Conservation (phyloP, 441 rosid species). For the Melastoma candidum region DNA sequence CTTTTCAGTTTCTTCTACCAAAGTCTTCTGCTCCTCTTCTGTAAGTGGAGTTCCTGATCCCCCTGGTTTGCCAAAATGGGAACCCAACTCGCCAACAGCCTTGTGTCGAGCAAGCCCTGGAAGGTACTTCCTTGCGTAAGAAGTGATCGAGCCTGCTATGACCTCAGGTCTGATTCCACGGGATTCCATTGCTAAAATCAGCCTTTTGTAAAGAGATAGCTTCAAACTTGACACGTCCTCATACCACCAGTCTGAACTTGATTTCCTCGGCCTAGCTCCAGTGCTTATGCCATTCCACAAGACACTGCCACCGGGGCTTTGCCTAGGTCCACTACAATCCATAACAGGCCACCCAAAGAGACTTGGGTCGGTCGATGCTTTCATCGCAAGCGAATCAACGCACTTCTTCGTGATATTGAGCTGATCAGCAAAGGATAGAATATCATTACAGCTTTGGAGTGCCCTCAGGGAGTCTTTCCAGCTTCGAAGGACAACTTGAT, state of each 20-base stretch:
- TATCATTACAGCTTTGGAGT: conserved; percentile 7
- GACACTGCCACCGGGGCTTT: conserved; percentile 6
- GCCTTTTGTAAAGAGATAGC: conserved; percentile 2
- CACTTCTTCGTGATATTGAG: conserved; percentile 6
- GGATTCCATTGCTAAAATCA: conserved; percentile 5
- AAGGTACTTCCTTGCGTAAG: conserved; percentile 3
- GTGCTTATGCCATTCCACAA: conserved; percentile 7
- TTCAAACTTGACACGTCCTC: conserved; percentile 4
- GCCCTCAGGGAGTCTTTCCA: conserved; percentile 8
- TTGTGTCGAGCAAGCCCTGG: conserved; percentile 5
- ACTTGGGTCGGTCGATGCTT: conserved; percentile 4
- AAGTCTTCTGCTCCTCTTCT: conserved; percentile 5
- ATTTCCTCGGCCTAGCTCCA: background rate
- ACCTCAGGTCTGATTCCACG: background rate
- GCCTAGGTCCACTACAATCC: conserved; percentile 4
- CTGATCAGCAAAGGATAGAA: background rate
- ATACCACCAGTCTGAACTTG: conserved; percentile 8
- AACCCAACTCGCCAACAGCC: conserved; percentile 3
- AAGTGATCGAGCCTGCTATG: conserved; percentile 2
- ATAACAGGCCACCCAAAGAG: conserved; percentile 8
- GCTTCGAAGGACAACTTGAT: conserved; percentile 9
- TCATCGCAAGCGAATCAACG: background rate
- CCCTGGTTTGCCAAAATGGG: background rate
- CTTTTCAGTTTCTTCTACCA: conserved; percentile 3
- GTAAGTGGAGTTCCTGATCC: conserved; percentile 1